A percentile compares a stretch with the other conserved stretches of the same genome.
These are phyloP conservation scores for Thermoascus crustaceus DNA, from an alignment of 2,329 filamentous ascomycete species.

Conservation along the genomic window DNA sequence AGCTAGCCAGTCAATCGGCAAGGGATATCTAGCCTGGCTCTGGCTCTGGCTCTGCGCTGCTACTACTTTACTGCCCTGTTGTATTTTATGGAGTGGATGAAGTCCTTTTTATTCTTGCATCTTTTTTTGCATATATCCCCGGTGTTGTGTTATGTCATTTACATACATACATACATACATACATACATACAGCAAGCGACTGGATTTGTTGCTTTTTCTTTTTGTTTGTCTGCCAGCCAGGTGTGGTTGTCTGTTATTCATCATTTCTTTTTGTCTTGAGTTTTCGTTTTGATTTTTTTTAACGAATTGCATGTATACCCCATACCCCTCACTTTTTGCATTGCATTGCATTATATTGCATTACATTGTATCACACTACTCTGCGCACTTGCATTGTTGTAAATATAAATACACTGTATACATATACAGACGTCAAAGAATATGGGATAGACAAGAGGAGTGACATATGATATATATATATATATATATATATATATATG, in stretches of 20 bases:
- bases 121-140: too few species aligned
- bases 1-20: conserved; percentile 2
- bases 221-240: background rate
- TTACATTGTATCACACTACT: too few species aligned
- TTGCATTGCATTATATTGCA: too few species aligned
- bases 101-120: background rate
- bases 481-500: conserved; percentile 1
- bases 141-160: too few species aligned
- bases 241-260: background rate
- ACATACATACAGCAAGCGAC: too few species aligned
- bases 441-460: too few species aligned
- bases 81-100: conserved; percentile 2
- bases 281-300: background rate
- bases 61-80: conserved; percentile 1
- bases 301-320: background rate
- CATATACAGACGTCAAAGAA: too few species aligned
- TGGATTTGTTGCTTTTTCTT: conserved; percentile 2
- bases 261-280: background rate
- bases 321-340: too few species aligned
- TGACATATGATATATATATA: background rate
- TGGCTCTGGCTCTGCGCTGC: conserved; percentile 3
- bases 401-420: too few species aligned
- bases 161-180: too few species aligned
- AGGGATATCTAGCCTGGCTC: background rate
- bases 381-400: too few species aligned